Conservation (phyloP, 345 rosid species). For the Camelina neglecta region DNA sequence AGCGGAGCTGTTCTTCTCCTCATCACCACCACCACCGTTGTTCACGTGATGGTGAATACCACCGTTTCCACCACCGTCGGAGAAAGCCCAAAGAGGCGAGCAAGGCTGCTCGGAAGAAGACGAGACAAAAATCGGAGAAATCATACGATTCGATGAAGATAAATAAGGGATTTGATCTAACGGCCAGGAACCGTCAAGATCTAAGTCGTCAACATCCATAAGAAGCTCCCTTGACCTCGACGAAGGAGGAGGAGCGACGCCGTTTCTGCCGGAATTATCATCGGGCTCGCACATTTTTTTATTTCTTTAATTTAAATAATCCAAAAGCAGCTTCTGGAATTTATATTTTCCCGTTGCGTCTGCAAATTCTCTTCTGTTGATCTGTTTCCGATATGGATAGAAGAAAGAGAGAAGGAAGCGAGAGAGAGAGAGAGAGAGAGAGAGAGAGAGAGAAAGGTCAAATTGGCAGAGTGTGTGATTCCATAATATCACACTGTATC, state of each 20-base stretch:
- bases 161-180: conserved; percentile 68
- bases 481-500: conserved; percentile 43
- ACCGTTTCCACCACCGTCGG: conserved; percentile 47
- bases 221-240: conserved; percentile 53
- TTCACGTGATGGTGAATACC: background rate
- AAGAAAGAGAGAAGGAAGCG: conserved; percentile 15
- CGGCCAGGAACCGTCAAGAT: conserved; percentile 73
- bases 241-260: conserved; percentile 25
- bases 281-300: conserved; percentile 63
- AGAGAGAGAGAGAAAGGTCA: conserved; percentile 34
- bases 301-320: too few relatives aligned
- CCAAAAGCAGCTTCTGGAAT: conserved; percentile 28
- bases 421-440: too few relatives aligned
- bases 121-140: conserved; percentile 54
- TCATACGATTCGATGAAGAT: conserved; percentile 51
- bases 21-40: conserved; percentile 32
- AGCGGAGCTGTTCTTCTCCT: conserved; percentile 42
- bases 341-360: conserved; percentile 28
- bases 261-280: conserved; percentile 44
- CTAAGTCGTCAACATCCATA: conserved; percentile 75
- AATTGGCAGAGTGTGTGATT: conserved; percentile 44
- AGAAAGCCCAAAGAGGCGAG: conserved; percentile 93
- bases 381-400: conserved; percentile 30
- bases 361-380: conserved; percentile 16
- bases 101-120: conserved; percentile 69